Base-by-base conservation (phyloP, 129 eudicot genomes). In the Dittrichia graveolens region DNA sequence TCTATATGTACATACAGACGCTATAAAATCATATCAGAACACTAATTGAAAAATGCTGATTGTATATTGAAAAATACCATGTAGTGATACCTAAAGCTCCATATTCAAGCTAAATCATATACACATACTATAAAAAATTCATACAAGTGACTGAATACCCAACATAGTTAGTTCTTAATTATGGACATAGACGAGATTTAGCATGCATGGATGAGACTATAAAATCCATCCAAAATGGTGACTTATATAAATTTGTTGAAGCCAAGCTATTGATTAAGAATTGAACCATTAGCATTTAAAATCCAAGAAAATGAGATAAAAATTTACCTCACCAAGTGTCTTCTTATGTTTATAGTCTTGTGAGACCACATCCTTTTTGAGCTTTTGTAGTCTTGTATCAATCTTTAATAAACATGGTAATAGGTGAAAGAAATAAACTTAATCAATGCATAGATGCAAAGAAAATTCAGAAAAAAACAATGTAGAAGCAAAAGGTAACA, bases 291-390 rank as follows among this genome's bases (percentile, higher is more conserved):
- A 12, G 6, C 50, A 14, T 35, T 31, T 47, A n/a, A 31, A 52
- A 2, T 34, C 39, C 35, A 8, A 31, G 38, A 52, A 8, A 64
- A 38, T 58, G 42, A 70, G 63, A 61, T n/a, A n/a, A 54, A 38
- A 77, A 76, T 75, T 67, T 53, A 92, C 98, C 98, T 92, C 96
- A 12, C 79, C 76, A 61, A 92, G 98, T 78, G 98, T 92, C 75
- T 85, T 89, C 65, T 84, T 83, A 67, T 92, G 96, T 83, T 87
- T 89, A 56, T 86, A 82, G 77, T 92, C 98, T 83, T 92, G 98
- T 35, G 86, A 46, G 59, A 89, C 76, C 76, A 92, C 98, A 34
- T 92, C 98, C 82, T 85, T 92, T 67, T 85, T 89, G 46, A 89
- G 87, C 74, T 84, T 84, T 67, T 77, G 63, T 69, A 92, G 95